phyloP scores from a whole-genome alignment of 2,329 filamentous ascomycete genomes.

The Drechslerella stenobrocha region DNA sequence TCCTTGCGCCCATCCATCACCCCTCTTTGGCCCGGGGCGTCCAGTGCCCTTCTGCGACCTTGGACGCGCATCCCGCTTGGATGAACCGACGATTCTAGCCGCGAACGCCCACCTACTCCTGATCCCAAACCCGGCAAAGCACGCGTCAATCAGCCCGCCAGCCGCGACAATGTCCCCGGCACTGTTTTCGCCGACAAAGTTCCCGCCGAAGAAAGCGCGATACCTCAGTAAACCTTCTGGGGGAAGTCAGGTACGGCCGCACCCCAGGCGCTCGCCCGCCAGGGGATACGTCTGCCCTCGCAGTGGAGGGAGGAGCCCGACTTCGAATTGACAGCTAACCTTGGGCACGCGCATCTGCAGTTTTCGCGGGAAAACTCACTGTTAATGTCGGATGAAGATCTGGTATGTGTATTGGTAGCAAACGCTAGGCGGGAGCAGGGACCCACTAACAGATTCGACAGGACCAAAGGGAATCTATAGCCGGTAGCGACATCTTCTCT shows the following conservation, averaged over 20 bases:
- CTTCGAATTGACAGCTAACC: slow-evolving; percentile 14
- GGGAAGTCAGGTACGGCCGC: slow-evolving; percentile 16
- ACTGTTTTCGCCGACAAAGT: slow-evolving; percentile 37
- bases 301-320: background rate
- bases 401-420: slow-evolving; percentile 15
- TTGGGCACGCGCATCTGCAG: slow-evolving; percentile 7
- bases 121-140: slow-evolving; percentile 23
- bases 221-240: slow-evolving; percentile 7
- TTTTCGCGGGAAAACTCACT: slow-evolving; percentile 41
- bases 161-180: slow-evolving; percentile 35
- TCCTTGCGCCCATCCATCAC: background rate
- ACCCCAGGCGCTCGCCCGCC: background rate
- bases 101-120: slow-evolving; percentile 33
- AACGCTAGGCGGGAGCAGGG: background rate
- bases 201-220: slow-evolving; percentile 23
- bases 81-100: slow-evolving; percentile 1
- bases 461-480: slow-evolving; percentile 37
- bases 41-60: background rate
- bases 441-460: slow-evolving; percentile 4
- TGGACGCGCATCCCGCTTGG: background rate
- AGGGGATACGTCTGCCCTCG: too few species aligned
- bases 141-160: slow-evolving; percentile 36
- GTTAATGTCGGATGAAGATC: slow-evolving; percentile 46
- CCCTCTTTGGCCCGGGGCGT: background rate
- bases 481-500: slow-evolving; percentile 37